Conservation (phyloP, 2,329 filamentous ascomycete genomes). For the Clonostachys byssicola region DNA sequence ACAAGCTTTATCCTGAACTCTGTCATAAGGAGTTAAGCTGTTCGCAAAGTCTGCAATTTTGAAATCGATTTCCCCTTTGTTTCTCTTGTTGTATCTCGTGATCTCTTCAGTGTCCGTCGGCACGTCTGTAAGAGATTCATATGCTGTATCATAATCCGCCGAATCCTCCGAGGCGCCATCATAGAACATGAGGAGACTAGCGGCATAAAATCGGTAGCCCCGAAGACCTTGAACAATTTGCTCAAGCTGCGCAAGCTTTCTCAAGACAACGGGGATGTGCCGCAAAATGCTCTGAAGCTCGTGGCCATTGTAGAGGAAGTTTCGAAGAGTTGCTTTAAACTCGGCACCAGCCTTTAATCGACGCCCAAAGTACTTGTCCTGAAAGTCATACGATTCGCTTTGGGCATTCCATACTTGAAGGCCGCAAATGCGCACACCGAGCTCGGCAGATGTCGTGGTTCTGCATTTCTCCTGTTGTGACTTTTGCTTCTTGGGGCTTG, state of each 20-base stretch:
- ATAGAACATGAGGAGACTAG: constrained; percentile 91
- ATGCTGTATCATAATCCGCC: constrained; percentile 41
- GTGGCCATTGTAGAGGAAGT: constrained; percentile 87
- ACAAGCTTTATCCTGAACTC: constrained; percentile 59
- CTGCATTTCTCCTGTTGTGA: constrained; percentile 93
- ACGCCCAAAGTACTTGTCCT: constrained; percentile 96
- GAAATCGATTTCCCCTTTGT: constrained; percentile 70
- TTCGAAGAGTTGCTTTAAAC: constrained; percentile 82
- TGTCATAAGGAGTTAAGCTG: constrained; percentile 84
- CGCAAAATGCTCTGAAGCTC: constrained; percentile 75
- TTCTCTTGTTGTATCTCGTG: constrained; percentile 40
- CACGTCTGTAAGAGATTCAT: constrained; percentile 55
- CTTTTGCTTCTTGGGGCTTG: constrained; percentile 83
- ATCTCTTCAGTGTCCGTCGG: constrained; percentile 54
- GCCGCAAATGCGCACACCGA: constrained; percentile 91
- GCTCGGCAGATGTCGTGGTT: constrained; percentile 82
- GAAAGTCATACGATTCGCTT: constrained; percentile 83
- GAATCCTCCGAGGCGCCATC: constrained; percentile 64
- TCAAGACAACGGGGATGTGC: constrained; percentile 83
- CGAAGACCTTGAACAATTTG: constrained; percentile 74
- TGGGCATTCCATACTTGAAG: constrained; percentile 93
- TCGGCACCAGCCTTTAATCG: constrained; percentile 81
- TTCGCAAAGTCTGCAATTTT: constrained; percentile 99
- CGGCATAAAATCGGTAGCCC: constrained; percentile 92
- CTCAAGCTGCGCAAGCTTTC: constrained; percentile 80